Conservation (phyloP, 257 asterid species). For the Catharanthus roseus region DNA sequence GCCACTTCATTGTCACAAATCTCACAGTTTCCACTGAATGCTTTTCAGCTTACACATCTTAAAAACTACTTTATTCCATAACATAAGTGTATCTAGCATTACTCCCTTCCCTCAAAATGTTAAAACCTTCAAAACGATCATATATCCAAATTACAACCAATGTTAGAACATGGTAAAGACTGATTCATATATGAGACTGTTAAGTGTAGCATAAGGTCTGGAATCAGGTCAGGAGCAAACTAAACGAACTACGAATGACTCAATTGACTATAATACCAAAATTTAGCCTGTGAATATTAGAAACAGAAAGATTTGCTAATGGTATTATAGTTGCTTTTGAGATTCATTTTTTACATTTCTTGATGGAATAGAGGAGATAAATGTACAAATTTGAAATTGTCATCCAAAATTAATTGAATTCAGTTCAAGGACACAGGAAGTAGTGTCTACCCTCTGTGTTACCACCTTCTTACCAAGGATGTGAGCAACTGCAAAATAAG, state of each 20-base stretch:
- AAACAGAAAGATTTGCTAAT: not conserved
- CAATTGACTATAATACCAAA: not conserved
- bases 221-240: not conserved
- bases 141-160: too few species aligned
- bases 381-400: slow-evolving; percentile 24
- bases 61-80: too few species aligned
- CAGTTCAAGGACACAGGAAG: slow-evolving; percentile 8
- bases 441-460: slow-evolving; percentile 17
- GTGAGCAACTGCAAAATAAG: slow-evolving; percentile 64
- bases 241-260: not conserved
- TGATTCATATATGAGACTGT: too few species aligned
- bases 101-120: too few species aligned
- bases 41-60: too few species aligned
- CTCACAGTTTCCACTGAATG: too few species aligned
- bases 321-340: not conserved
- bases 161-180: too few species aligned
- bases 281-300: not conserved
- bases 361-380: slow-evolving; percentile 12
- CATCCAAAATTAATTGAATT: slow-evolving; percentile 15
- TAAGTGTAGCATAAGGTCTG: not conserved
- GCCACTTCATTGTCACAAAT: too few species aligned
- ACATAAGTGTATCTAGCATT: too few species aligned
- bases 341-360: slow-evolving; percentile 3
- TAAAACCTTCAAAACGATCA: too few species aligned
- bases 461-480: slow-evolving; percentile 89